Percentiles rank a stretch among this genome's conserved stretches.
These are phyloP conservation scores for Ramularia endophylla DNA, from an alignment of 2,329 filamentous ascomycete species.

Conservation along the genomic window DNA sequence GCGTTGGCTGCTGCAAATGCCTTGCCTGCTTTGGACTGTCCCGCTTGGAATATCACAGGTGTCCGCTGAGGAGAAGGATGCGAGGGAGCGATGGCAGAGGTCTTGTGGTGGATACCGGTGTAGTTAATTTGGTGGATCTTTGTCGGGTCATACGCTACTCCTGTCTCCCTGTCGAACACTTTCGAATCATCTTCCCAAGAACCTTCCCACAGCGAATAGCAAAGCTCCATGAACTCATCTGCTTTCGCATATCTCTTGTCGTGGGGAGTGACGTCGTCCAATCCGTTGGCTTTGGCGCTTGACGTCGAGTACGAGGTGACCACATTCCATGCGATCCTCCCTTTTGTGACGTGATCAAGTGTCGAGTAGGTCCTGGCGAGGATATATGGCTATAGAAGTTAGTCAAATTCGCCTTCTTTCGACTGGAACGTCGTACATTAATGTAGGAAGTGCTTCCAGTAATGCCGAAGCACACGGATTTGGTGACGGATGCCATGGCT, in stretches of 20 bases:
- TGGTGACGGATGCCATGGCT: slow-evolving; percentile 52
- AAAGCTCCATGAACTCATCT: slow-evolving; percentile 57
- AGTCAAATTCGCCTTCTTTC: too few relatives aligned
- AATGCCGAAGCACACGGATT: slow-evolving; percentile 60
- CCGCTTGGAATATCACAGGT: slow-evolving; percentile 62
- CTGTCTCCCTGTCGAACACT: slow-evolving; percentile 50
- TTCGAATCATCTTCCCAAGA: slow-evolving; percentile 63
- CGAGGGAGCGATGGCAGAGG: slow-evolving; percentile 56
- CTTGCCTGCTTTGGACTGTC: slow-evolving; percentile 59
- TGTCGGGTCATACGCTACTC: slow-evolving; percentile 53
- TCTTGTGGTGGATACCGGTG: slow-evolving; percentile 53
- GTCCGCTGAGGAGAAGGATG: slow-evolving; percentile 62
- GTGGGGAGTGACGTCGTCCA: slow-evolving; percentile 53
- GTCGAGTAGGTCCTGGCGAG: slow-evolving; percentile 59
- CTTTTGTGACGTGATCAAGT: slow-evolving; percentile 59
- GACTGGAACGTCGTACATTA: too few relatives aligned
- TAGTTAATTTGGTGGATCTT: slow-evolving; percentile 61
- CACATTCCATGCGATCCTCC: slow-evolving; percentile 46
- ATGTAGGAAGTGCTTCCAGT: slow-evolving; percentile 62
- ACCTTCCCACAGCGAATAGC: slow-evolving; percentile 54
- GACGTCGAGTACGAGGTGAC: slow-evolving; percentile 62
- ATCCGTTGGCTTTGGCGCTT: slow-evolving; percentile 53
- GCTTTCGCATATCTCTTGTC: slow-evolving; percentile 59
- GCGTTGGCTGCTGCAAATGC: slow-evolving; percentile 62
- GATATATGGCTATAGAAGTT: slow-evolving; percentile 61